phyloP scores from a whole-genome alignment of 192 early-diverging fungal genomes.

The Coemansia sp. region DNA sequence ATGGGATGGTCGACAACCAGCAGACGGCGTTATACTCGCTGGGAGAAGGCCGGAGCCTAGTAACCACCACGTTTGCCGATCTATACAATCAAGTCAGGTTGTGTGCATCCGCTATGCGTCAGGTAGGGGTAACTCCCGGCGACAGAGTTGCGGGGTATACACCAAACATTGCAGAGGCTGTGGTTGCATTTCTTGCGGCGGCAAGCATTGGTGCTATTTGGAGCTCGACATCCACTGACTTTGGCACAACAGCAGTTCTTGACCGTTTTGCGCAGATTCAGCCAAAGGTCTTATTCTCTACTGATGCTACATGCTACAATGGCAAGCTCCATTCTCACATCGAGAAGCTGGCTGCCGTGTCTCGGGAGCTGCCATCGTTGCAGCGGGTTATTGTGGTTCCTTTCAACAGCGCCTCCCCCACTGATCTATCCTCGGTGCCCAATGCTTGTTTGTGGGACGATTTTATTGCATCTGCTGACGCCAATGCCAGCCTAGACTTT shows the following conservation, averaged over 20 bases:
- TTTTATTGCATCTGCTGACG: constrained; percentile 55
- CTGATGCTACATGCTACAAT: constrained; percentile 91
- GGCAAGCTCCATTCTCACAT: constrained; percentile 79
- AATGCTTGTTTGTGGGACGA: constrained; percentile 48
- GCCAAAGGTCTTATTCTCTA: constrained; percentile 88
- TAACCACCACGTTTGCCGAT: constrained; percentile 66
- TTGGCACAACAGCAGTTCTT: constrained; percentile 87
- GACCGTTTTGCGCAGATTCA: constrained; percentile 91
- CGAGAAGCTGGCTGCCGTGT: constrained; percentile 72
- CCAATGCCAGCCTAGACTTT: constrained; percentile 58
- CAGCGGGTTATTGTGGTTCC: constrained; percentile 81
- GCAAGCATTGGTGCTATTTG: constrained; percentile 87
- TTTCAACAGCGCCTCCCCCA: constrained; percentile 50
- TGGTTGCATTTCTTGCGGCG: constrained; percentile 75
- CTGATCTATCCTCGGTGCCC: constrained; percentile 29
- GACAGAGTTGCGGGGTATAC: constrained; percentile 89
- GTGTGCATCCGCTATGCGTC: constrained; percentile 71
- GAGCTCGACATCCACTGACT: constrained; percentile 93
- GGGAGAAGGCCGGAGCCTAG: constrained; percentile 49
- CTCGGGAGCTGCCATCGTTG: constrained; percentile 63
- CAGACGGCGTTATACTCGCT: constrained; percentile 48
- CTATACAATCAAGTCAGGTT: constrained; percentile 68
- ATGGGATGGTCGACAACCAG: constrained; percentile 49
- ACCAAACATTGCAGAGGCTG: constrained; percentile 82
- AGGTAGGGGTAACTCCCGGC: constrained; percentile 67